phyloP scores from a whole-genome alignment of 2,329 filamentous ascomycete species.

The Colletotrichum plurivorum region DNA sequence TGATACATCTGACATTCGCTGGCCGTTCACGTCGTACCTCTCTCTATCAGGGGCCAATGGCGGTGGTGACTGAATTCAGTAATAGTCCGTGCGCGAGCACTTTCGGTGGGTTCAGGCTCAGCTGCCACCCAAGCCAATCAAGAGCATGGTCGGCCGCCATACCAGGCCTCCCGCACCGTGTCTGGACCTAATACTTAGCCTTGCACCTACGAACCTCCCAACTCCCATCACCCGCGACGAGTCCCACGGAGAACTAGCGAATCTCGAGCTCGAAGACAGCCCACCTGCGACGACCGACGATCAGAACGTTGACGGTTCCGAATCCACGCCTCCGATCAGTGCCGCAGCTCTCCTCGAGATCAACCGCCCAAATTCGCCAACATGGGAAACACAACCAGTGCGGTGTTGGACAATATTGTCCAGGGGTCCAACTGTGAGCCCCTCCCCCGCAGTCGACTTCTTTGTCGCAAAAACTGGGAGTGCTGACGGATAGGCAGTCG shows the following conservation, averaged over 20 bases:
- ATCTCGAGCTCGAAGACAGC: conserved; percentile 26
- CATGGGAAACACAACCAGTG: conserved; percentile 79
- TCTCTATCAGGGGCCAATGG: conserved; percentile 6
- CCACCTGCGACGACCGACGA: conserved; percentile 19
- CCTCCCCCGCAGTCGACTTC: conserved; percentile 41
- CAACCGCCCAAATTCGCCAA: conserved; percentile 38
- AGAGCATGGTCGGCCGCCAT: conserved; percentile 14
- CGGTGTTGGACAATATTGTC: conserved; percentile 94
- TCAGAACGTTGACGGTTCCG: not conserved
- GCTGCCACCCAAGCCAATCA: conserved; percentile 31
- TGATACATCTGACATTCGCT: conserved; percentile 30
- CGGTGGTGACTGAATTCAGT: conserved; percentile 18
- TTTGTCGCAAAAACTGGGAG: conserved; percentile 32
- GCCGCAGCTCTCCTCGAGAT: conserved; percentile 20
- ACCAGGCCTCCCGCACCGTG: conserved; percentile 27
- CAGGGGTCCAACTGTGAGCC: conserved; percentile 92
- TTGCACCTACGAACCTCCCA: conserved; percentile 28
- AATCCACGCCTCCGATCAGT: not conserved
- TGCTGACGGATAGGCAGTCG: conserved; percentile 71
- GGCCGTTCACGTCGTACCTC: conserved; percentile 31
- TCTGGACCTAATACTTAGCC: conserved; percentile 10
- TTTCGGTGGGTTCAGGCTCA: conserved; percentile 17
- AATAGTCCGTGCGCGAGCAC: conserved; percentile 27
- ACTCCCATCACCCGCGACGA: conserved; percentile 16
- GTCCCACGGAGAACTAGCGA: conserved; percentile 35